Evolutionary conservation across 176 grass and related monocot species (phyloP), one percentile per base, ranked within the genome.

Genomic region (Oryza punctata): DNA sequence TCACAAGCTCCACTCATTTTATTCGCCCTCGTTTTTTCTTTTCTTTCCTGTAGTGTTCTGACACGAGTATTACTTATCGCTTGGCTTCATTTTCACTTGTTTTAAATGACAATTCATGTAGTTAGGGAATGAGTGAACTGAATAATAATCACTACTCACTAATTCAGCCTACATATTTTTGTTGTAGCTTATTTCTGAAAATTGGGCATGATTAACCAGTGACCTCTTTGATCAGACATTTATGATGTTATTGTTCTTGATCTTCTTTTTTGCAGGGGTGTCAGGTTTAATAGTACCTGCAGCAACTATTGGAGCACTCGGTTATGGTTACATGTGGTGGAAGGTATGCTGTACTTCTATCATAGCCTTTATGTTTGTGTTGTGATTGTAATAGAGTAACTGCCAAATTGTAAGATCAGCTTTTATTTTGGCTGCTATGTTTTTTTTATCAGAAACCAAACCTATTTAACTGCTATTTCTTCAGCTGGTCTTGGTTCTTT

Each of bases 281-380:
- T 80, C 93, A 64, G 91, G 91, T 47, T 84, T 99, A 85, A 80
- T 99, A 82, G 82, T 96, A 78, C 96, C 96, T 68, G 91, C 93
- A 83, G 93, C 93, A 65, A 92, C 96, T 71, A 79, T 99, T 49
- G 96, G 96, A 28, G 96, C 81, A 78, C 76, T 99, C 63, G 96
- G 93, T 61, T 99, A 94, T 87, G 93, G 93, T 67, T 91, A 94
- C 87, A 96, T 99, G 96, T 96, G 96, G 96, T 99, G 93, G 96
- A 99, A 99, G 88, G 93, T 98, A 87, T 86, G 92, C 68, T 74
- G 59, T 47, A 25, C 5, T 29, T 82, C 14, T 57, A 24, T 71
- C 46, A 65, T 78, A 27, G 27, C 30, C 80, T 89, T 78, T 44
- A 44, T 85, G 10, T 78, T 83, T 72, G 37, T 83, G 70, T 29